phyloP scores from a whole-genome alignment of 108 stramenopile species.

The Cyclotella baltica region DNA sequence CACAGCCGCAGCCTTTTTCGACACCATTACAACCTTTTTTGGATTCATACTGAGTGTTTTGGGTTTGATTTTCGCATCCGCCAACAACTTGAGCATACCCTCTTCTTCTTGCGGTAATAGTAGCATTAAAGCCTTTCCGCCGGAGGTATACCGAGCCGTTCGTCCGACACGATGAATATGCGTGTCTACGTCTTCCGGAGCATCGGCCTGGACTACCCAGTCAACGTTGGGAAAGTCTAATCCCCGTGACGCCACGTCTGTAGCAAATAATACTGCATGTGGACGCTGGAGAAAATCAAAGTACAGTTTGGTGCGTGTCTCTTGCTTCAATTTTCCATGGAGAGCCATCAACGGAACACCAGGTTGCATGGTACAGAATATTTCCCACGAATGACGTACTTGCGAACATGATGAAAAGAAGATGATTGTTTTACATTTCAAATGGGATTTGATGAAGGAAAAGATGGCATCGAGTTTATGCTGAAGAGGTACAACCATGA shows the following conservation, averaged over 20 bases:
- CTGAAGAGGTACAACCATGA: conserved; percentile 86
- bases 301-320: conserved; percentile 94
- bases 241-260: conserved; percentile 96
- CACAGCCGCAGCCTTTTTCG: conserved; percentile 85
- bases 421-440: conserved; percentile 94
- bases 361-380: conserved; percentile 94
- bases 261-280: conserved; percentile 95
- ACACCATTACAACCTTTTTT: conserved; percentile 88
- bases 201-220: conserved; percentile 99
- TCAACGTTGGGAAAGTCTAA: conserved; percentile 97
- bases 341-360: conserved; percentile 96
- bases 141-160: conserved; percentile 89
- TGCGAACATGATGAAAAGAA: conserved; percentile 97
- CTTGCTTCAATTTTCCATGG: conserved; percentile 98
- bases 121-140: conserved; percentile 91
- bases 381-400: conserved; percentile 93
- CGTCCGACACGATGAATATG: conserved; percentile 96
- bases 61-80: conserved; percentile 82
- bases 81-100: conserved; percentile 54
- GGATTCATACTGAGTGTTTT: conserved; percentile 93
- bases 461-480: conserved; percentile 97
- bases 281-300: conserved; percentile 92
- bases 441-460: conserved; percentile 96
- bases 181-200: conserved; percentile 95
- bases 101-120: conserved; percentile 90